phyloP scores from a whole-genome alignment of 176 grass and related monocot genomes.

The Rhynchospora pubera region DNA sequence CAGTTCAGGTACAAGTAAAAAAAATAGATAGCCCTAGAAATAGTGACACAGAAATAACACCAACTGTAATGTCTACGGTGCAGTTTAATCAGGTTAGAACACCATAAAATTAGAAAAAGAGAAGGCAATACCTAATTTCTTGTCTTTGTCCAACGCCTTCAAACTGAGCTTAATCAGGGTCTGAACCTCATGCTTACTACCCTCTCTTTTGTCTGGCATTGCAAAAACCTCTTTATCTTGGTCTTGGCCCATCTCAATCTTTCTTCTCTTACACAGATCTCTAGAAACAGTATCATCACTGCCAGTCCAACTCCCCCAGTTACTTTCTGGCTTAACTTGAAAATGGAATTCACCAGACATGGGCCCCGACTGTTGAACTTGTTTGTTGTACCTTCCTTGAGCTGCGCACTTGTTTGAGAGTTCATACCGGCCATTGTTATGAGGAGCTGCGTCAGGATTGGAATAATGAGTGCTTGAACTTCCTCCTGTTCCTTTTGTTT shows the following conservation, averaged over 20 bases:
- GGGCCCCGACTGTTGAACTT: not conserved
- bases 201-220: conserved; percentile 19
- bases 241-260: not conserved
- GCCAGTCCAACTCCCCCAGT: not conserved
- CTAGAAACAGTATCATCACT: not conserved
- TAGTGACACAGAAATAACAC: not conserved
- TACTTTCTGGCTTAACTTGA: not conserved
- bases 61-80: not conserved
- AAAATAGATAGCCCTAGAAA: not conserved
- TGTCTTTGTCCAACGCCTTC: conserved; percentile 57
- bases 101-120: not conserved
- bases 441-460: not conserved
- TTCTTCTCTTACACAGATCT: not conserved
- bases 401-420: not conserved
- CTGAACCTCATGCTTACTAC: conserved; percentile 50
- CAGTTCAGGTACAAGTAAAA: not conserved
- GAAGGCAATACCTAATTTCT: conserved; percentile 37
- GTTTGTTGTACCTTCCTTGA: not conserved
- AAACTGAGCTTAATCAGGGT: conserved; percentile 43
- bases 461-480: not conserved
- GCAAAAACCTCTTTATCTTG: not conserved
- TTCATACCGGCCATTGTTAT: not conserved
- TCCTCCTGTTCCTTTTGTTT: not conserved
- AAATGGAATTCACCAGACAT: not conserved
- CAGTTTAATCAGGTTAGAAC: not conserved